Percentiles rank a stretch among this genome's conserved stretches.
Evolutionary conservation across 768 basidiomycete species (phyloP).

Genomic region (Auriscalpium orientale): DNA sequence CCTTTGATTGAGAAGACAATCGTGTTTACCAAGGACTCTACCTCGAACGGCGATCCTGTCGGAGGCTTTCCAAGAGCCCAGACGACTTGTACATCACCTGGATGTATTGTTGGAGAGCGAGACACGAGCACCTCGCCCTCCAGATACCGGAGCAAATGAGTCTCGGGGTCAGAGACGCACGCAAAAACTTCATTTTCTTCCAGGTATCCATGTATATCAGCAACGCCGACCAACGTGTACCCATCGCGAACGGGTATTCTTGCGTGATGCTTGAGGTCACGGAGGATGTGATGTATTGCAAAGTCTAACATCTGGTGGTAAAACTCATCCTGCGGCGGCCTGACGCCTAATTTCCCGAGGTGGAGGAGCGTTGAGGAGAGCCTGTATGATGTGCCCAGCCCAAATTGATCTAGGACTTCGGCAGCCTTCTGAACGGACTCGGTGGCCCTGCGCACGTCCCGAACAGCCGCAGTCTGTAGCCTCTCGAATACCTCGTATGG

Average conservation of each 20-base stretch:
- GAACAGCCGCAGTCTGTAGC: slow-evolving; percentile 46
- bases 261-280: slow-evolving; percentile 54
- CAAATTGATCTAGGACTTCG: slow-evolving; percentile 44
- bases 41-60: slow-evolving; percentile 40
- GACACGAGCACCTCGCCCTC: slow-evolving; percentile 50
- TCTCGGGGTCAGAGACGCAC: slow-evolving; percentile 39
- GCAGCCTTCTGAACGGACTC: slow-evolving; percentile 38
- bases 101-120: slow-evolving; percentile 62
- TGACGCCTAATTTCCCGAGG: slow-evolving; percentile 42
- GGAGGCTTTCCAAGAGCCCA: slow-evolving; percentile 55
- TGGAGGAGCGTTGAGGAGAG: slow-evolving; percentile 44
- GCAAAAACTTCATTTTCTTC: slow-evolving; percentile 53
- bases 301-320: slow-evolving; percentile 46
- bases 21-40: slow-evolving; percentile 49
- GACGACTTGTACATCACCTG: slow-evolving; percentile 58
- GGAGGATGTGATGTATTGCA: slow-evolving; percentile 54
- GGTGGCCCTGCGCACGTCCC: slow-evolving; percentile 36
- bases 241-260: slow-evolving; percentile 58
- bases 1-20: slow-evolving; percentile 60
- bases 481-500: slow-evolving; percentile 42
- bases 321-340: slow-evolving; percentile 34
- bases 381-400: slow-evolving; percentile 50
- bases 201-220: slow-evolving; percentile 53
- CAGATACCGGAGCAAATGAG: slow-evolving; percentile 33
- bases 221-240: slow-evolving; percentile 67